Evolutionary conservation across 768 basidiomycete genomes (phyloP), one percentile per base, ranked within the genome.

Genomic region (Tulasnella sp.): DNA sequence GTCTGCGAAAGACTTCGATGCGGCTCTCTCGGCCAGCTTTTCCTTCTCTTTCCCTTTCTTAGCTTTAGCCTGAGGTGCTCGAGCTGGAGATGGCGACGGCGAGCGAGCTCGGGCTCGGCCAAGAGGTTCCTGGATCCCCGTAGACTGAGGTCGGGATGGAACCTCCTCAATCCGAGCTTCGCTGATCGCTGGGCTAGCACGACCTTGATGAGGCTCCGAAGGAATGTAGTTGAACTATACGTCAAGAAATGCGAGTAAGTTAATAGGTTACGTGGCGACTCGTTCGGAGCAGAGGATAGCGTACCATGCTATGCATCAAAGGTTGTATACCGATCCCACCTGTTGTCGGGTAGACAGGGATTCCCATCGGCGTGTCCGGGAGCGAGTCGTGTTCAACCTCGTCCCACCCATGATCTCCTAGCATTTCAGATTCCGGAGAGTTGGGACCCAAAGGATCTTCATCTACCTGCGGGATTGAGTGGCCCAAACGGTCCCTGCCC

Each of bases 101-200:
- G 36, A 34, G 67, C 17, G 17, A 26, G 12, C 36, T 32, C 26
- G 17, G 35, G 29, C 35, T 37, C 41, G 40, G 19, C 22, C 40
- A 4, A 2, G 41, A 17, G 29, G 63, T 2, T 36, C 63, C 11
- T 65, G 29, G 39, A 35, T 37, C 29, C 63, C 67, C 14, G 29
- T 9, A n/a, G 71, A 72, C 37, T 16, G 16, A 8, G 52, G 3
- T 42, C 26, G 14, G 6, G 71, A 72, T 22, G 71, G 71, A 34
- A 72, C 44, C n/a, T 72, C 71, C 59, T 72, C 71, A 8, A 72
- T 72, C 22, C 71, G 32, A 16, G 71, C 71, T 34, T 59, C 47
- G 42, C 69, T 69, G 32, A 47, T 36, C 12, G 69, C 69, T 3
- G 69, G 69, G 32, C 41, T 69, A 17, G 26, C 44, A n/a, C 69